Base-by-base conservation (phyloP, 768 basidiomycete genomes). In the Kwoniella europaea region DNA sequence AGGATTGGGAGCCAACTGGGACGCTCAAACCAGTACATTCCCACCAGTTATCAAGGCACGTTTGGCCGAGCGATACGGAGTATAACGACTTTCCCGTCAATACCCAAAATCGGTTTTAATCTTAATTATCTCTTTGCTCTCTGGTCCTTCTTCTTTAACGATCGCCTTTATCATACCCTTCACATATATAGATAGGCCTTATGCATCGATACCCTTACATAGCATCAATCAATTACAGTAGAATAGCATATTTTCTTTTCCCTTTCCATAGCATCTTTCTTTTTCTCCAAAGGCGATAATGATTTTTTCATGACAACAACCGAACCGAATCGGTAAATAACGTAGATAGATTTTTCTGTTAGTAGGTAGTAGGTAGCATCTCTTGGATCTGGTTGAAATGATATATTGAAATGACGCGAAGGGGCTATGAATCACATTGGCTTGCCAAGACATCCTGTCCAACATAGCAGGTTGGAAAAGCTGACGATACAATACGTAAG, bases 21-120 rank as follows among this genome's bases (percentile, higher is more conserved):
- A 89, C 35, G 88, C 89, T 4, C 92, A 94, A 81, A 89, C 94
- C 56, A 83, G 90, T 6, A 86, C 88, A 7, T 94, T 97, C 86
- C 97, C 96, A 42, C 91, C 91, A 22, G 88, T 88, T 18, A 94
- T 98, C 75, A 91, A 92, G 84, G 90, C 94, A 79, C 90, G 94
- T 63, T 87, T 99, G 55, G 89, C 90, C 10, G 86, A 90, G 76
- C 91, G 94, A 57, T 99, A 98, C 79, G 90, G 90, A 74, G 93
- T 98, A 59, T 96, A 76, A 46, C 13, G 15, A 10, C 24, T 18
- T 16, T 53, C 2, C 7, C 44, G 44, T 24, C 27, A 20, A 60
- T 6, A 35, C 1, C 7, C 35, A 35, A 35, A 35, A 35, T 35
- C 35, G 35, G 35, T 5, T 35, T 29, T 35, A 35, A 35, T 35